These are phyloP conservation scores for Pinus tabuliformis DNA, from an alignment of 75 land plant genomes.

Conservation along the genomic window DNA sequence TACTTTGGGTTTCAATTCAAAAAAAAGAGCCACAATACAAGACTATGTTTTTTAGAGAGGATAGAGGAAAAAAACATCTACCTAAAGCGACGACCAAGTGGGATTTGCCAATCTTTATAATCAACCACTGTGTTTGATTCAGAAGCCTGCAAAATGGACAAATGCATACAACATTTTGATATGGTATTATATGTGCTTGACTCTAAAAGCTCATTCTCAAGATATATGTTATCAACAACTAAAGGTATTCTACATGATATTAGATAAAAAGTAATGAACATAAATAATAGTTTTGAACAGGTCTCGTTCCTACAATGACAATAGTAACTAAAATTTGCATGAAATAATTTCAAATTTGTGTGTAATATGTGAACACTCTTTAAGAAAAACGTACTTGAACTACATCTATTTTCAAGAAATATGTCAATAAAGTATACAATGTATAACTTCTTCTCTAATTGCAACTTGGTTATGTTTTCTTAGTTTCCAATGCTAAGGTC, in stretches of 20 bases:
- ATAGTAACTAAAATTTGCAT: background rate
- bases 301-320: background rate
- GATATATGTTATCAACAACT: background rate
- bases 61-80: background rate
- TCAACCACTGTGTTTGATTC: conserved; percentile 69
- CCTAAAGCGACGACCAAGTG: conserved; percentile 91
- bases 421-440: no score
- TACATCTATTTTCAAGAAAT: no score
- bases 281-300: background rate
- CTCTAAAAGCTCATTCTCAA: background rate
- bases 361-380: background rate
- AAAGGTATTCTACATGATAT: background rate
- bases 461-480: no score
- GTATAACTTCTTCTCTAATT: no score
- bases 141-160: conserved; percentile 42
- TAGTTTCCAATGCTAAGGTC: no score
- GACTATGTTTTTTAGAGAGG: background rate
- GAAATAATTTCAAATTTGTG: background rate
- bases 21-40: background rate
- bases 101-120: conserved; percentile 95
- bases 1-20: no score
- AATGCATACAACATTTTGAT: no score
- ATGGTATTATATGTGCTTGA: background rate
- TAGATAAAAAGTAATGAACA: background rate
- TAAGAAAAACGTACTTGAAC: no score